A percentile compares a stretch with the other conserved stretches of the same genome.
These are phyloP conservation scores for Coemansia erecta DNA, from an alignment of 192 early-diverging fungal genomes.

Conservation along the genomic window DNA sequence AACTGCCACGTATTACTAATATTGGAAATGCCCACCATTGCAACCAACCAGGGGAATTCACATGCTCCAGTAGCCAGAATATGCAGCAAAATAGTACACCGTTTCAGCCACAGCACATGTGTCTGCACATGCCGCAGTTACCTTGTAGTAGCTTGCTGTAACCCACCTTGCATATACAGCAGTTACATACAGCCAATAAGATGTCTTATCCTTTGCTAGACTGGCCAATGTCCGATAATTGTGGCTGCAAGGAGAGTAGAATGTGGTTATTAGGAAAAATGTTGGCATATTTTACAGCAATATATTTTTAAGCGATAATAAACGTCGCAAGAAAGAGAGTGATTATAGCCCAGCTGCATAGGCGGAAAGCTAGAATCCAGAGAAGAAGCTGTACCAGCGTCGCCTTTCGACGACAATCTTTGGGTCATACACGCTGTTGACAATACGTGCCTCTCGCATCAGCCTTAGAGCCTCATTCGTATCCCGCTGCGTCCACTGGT, in stretches of 20 bases:
- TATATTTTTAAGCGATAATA: background rate
- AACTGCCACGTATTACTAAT: no score
- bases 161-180: no score
- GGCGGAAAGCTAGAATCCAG: conserved; percentile 5
- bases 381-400: conserved; percentile 45
- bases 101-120: no score
- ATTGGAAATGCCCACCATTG: no score
- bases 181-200: no score
- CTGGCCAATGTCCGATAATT: no score
- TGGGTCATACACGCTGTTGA: conserved; percentile 12
- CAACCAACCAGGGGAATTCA: no score
- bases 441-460: conserved; percentile 7
- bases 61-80: no score
- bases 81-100: no score
- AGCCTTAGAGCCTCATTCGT: conserved; percentile 30
- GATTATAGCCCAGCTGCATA: background rate
- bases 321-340: background rate
- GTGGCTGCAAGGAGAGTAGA: background rate
- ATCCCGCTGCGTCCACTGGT: conserved; percentile 20
- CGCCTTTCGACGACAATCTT: conserved; percentile 22
- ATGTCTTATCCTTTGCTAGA: no score
- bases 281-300: background rate
- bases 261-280: background rate
- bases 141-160: no score
- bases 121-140: no score